Percentiles rank a stretch among this genome's conserved stretches.
Conservation (phyloP, 2,329 filamentous ascomycete species). For the Aspergillus spinulosporus region DNA sequence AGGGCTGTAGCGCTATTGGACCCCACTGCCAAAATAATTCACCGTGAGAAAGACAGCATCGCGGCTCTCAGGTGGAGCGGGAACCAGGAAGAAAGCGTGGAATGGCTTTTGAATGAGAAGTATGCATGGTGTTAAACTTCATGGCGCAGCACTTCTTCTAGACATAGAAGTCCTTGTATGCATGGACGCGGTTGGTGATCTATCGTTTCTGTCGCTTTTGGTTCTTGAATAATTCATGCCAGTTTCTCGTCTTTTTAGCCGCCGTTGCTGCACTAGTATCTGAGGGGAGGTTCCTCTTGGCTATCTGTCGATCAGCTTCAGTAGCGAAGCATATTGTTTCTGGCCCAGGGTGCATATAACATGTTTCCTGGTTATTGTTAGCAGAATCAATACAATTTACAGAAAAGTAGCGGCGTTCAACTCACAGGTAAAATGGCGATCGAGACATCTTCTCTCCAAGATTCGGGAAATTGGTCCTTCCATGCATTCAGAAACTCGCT, state of each 20-base stretch:
- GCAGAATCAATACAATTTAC: not conserved
- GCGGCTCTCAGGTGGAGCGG: slow-evolving; percentile 50
- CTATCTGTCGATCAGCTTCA: slow-evolving; percentile 32
- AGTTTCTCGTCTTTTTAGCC: slow-evolving; percentile 42
- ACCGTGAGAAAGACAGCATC: slow-evolving; percentile 50
- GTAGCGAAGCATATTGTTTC: slow-evolving; percentile 40
- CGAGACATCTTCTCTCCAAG: slow-evolving; percentile 40
- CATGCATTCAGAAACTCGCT: slow-evolving; percentile 41
- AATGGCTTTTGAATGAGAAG: slow-evolving; percentile 52
- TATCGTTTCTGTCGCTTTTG: slow-evolving; percentile 34
- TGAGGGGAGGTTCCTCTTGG: slow-evolving; percentile 26
- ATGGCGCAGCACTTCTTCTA: not conserved
- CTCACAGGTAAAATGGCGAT: slow-evolving; percentile 37
- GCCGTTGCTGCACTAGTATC: slow-evolving; percentile 27
- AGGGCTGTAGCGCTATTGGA: slow-evolving; percentile 44
- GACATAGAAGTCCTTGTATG: slow-evolving; percentile 15
- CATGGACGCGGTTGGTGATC: slow-evolving; percentile 12
- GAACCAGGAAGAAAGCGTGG: slow-evolving; percentile 40
- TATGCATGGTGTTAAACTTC: slow-evolving; percentile 50
- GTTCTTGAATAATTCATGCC: slow-evolving; percentile 47
- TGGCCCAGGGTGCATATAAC: slow-evolving; percentile 37
- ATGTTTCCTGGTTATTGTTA: slow-evolving; percentile 27
- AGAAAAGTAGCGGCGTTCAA: not conserved
- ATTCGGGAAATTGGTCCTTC: slow-evolving; percentile 46
- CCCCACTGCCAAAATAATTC: slow-evolving; percentile 40